Conservation (phyloP, 192 early-diverging fungal species). For the Tieghemiomyces parasiticus region DNA sequence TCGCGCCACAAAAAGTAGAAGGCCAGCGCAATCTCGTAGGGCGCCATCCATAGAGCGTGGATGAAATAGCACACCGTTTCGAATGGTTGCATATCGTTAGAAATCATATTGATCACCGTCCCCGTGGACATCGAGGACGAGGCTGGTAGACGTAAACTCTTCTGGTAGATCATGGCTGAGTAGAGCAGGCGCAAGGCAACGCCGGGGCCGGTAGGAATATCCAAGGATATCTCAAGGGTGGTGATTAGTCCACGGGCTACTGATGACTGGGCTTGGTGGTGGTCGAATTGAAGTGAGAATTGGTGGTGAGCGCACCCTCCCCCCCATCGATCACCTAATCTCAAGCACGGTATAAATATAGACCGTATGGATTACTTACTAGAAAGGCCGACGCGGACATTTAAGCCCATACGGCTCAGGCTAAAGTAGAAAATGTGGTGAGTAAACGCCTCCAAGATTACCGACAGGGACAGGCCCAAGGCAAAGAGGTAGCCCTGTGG, state of each 20-base stretch:
- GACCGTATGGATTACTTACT: background rate
- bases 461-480: background rate
- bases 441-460: background rate
- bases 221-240: too few species aligned
- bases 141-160: constrained; percentile 4
- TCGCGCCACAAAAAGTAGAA: constrained; percentile 10
- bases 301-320: too few species aligned
- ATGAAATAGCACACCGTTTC: constrained; percentile 1
- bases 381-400: background rate
- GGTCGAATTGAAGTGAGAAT: too few species aligned
- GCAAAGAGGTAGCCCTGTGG: background rate
- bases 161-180: constrained; percentile 3
- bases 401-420: background rate
- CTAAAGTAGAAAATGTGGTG: constrained; percentile 10
- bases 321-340: too few species aligned
- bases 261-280: too few species aligned
- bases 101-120: constrained; percentile 11
- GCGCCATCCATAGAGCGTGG: background rate
- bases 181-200: too few species aligned
- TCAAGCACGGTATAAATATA: too few species aligned
- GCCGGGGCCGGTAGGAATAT: too few species aligned
- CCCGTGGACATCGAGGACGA: constrained; percentile 11
- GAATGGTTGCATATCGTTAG: constrained; percentile 12
- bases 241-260: too few species aligned
- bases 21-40: constrained; percentile 1